phyloP scores from a whole-genome alignment of 805 yeast species.

The Tanozyma kutaoensis region DNA sequence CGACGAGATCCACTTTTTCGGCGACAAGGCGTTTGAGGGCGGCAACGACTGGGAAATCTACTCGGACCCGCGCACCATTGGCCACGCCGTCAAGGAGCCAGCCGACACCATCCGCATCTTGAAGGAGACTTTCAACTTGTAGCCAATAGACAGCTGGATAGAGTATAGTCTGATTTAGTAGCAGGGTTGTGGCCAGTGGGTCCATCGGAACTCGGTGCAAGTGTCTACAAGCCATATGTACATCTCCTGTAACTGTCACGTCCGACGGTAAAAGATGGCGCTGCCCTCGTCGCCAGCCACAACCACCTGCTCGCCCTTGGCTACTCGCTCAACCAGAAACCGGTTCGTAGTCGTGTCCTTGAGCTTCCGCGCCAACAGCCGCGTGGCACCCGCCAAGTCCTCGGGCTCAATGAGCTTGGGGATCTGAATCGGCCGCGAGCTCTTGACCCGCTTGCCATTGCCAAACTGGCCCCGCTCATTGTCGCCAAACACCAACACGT shows the following conservation, averaged over 20 bases:
- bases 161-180: too few species aligned
- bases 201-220: too few species aligned
- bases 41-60: constrained; percentile 98
- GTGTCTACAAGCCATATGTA: too few species aligned
- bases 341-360: constrained; percentile 26
- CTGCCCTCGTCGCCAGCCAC: constrained; percentile 51
- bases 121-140: constrained; percentile 62
- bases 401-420: constrained; percentile 50
- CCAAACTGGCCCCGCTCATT: constrained; percentile 79
- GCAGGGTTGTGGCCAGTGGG: too few species aligned
- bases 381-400: constrained; percentile 4
- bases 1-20: constrained; percentile 88
- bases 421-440: constrained; percentile 36
- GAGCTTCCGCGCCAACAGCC: constrained; percentile 14
- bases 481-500: constrained; percentile 72
- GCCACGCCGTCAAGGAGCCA: constrained; percentile 87
- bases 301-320: constrained; percentile 34
- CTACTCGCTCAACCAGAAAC: constrained; percentile 24
- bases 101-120: constrained; percentile 78
- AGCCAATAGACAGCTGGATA: too few species aligned
- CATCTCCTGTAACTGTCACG: neutral
- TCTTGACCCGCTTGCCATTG: constrained; percentile 58
- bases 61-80: constrained; percentile 83
- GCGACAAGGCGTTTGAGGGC: constrained; percentile 94
- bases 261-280: constrained; percentile 45